Evolutionary conservation across 1,284 basidiomycete genomes (phyloP).

Genomic region (Ceratobasidium sp.): DNA sequence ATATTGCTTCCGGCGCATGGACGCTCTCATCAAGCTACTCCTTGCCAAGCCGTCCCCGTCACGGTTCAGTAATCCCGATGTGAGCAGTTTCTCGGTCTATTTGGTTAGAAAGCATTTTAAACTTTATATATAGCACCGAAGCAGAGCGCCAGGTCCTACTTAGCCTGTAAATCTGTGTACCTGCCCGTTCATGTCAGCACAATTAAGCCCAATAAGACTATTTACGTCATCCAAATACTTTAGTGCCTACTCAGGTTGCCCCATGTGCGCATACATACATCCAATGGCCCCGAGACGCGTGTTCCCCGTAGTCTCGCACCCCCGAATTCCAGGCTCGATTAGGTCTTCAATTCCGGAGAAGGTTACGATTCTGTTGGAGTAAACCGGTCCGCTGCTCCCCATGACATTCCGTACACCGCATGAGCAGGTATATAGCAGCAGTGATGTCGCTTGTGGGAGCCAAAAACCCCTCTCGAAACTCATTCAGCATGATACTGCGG

Average conservation of each 20-base stretch:
- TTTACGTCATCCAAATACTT: not conserved
- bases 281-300: not conserved
- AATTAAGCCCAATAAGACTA: not conserved
- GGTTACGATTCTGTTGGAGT: not conserved
- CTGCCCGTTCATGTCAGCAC: not conserved
- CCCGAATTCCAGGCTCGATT: slow-evolving; percentile 18
- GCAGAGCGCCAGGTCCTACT: slow-evolving; percentile 24
- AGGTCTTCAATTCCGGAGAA: not conserved
- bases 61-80: slow-evolving; percentile 35
- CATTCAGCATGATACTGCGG: not conserved
- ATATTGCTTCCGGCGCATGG: slow-evolving; percentile 29
- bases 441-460: not conserved
- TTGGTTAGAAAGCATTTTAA: not conserved
- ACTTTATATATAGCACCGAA: slow-evolving; percentile 7
- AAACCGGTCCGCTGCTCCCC: not conserved
- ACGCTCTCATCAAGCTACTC: slow-evolving; percentile 25
- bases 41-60: slow-evolving; percentile 21
- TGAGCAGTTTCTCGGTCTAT: not conserved
- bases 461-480: not conserved
- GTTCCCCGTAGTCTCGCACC: not conserved
- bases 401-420: not conserved
- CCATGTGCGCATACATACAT: too few relatives aligned
- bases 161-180: not conserved
- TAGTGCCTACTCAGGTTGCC: too few relatives aligned
- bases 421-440: not conserved